Evolutionary conservation across 2,329 filamentous ascomycete genomes (phyloP), one percentile per base, ranked within the genome.

Genomic region (Xylariaceae sp.): DNA sequence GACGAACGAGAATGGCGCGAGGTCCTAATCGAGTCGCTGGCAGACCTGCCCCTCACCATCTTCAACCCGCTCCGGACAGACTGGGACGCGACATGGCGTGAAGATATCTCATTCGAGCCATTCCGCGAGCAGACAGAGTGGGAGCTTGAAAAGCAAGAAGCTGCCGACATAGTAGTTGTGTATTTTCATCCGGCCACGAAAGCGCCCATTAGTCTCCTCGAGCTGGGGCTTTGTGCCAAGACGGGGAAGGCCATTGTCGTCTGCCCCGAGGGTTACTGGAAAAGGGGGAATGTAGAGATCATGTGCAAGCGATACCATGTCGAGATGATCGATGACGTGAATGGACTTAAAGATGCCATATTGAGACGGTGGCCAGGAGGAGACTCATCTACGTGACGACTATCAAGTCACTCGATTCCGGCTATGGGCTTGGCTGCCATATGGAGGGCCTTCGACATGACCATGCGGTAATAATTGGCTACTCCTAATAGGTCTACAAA

Each of bases 201-300:
- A 40, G 82, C 82, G 6, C 81, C 82, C 1, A 75, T 87, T 21
- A 84, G 79, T 27, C 67, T 88, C 63, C 68, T 87, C 37, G 85
- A 88, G 69, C 67, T 88, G 15, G 85, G 85, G 0, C 69, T 88
- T 3, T 79, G 72, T 41, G 77, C 77, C 2, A 57, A 30, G 24
- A 15, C 53, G 1, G 70, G 70, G 1, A 81, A 77, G 63, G 72
- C 75, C 1, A 70, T 87, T 9, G 82, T 86, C 0, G 78, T 79
- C 35, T 83, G 79, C 40, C 72, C 76, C 1, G 66, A 73, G 20
- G 75, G 73, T 0, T 88, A 82, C 61, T 76, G 69, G 69, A 84
- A 84, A 66, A 74, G 74, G n/a, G 84, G 82, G 0, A 86, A 88
- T 58, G 81, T 88, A 26, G 72, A 82, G 61, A 70, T 84, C 11